Evolutionary conservation across 371 early-diverging fungal genomes (phyloP).

Genomic region (Zychaea mexicana): DNA sequence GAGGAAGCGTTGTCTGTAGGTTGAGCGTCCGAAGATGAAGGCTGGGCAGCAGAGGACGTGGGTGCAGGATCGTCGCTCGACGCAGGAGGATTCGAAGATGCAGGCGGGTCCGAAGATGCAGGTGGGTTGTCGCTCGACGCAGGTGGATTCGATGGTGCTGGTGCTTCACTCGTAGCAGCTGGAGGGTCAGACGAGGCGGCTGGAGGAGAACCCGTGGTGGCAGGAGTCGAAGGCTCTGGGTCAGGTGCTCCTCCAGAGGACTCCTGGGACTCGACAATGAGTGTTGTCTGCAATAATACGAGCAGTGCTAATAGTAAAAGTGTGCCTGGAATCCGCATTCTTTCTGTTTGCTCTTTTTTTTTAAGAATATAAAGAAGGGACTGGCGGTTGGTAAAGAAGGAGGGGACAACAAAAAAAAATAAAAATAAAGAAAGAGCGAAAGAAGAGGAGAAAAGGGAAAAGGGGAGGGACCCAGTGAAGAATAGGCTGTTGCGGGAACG

Average conservation of each 20-base stretch:
- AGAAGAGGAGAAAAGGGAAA: background rate
- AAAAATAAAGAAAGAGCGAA: background rate
- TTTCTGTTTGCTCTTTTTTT: background rate
- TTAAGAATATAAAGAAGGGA: background rate
- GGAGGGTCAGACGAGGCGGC: slow-evolving; percentile 1
- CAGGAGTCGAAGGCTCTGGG: slow-evolving; percentile 1
- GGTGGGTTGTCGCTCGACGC: background rate
- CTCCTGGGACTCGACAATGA: slow-evolving; percentile 11
- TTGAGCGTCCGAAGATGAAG: slow-evolving; percentile 7
- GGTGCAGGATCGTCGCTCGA: slow-evolving; percentile 9
- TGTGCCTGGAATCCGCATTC: slow-evolving; percentile 13
- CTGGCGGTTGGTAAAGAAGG: background rate
- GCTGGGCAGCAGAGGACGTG: background rate
- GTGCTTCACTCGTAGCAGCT: slow-evolving; percentile 7
- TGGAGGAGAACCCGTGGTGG: slow-evolving; percentile 8
- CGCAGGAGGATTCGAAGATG: slow-evolving; percentile 12
- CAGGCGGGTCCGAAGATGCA: background rate
- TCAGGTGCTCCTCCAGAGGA: background rate
- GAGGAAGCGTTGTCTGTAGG: background rate
- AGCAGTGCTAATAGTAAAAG: slow-evolving; percentile 11
- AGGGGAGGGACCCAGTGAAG: no score
- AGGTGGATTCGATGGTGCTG: slow-evolving; percentile 1
- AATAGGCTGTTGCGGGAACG: background rate
- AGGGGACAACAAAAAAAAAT: slow-evolving; percentile 4
- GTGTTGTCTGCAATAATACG: slow-evolving; percentile 6